Evolutionary conservation across 306 rosid genomes (phyloP).

Genomic region (Cucurbita argyrosperma): DNA sequence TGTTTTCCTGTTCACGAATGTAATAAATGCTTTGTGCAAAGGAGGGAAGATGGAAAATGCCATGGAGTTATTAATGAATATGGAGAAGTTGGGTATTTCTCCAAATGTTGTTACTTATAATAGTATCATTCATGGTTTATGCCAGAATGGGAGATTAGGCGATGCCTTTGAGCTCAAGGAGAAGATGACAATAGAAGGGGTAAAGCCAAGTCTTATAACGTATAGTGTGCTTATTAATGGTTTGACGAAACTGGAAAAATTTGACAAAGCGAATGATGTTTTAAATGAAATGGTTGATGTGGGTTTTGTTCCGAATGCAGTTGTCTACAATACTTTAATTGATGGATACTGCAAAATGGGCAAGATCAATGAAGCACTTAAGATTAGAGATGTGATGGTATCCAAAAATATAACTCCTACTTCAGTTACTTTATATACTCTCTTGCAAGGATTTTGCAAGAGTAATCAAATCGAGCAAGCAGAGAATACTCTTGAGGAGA

Average conservation of each 20-base stretch:
- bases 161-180: constrained; percentile 37
- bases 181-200: constrained; percentile 34
- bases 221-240: constrained; percentile 51
- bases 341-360: constrained; percentile 53
- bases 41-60: constrained; percentile 51
- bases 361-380: constrained; percentile 39
- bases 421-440: constrained; percentile 43
- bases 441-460: constrained; percentile 45
- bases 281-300: constrained; percentile 38
- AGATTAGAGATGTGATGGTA: constrained; percentile 44
- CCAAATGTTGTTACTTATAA: constrained; percentile 66
- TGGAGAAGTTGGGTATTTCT: constrained; percentile 36
- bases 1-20: constrained; percentile 39
- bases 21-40: constrained; percentile 38
- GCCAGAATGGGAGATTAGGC: constrained; percentile 39
- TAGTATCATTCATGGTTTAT: constrained; percentile 52
- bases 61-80: constrained; percentile 29
- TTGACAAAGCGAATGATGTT: constrained; percentile 27
- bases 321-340: constrained; percentile 42
- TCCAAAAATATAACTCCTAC: constrained; percentile 41
- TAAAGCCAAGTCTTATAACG: constrained; percentile 38
- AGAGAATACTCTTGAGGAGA: constrained; percentile 22
- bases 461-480: constrained; percentile 36
- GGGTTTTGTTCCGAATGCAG: constrained; percentile 43
- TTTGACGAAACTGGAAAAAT: constrained; percentile 33